These are phyloP conservation scores for Skeletonema costatum DNA, from an alignment of 108 stramenopile genomes.

Conservation along the genomic window DNA sequence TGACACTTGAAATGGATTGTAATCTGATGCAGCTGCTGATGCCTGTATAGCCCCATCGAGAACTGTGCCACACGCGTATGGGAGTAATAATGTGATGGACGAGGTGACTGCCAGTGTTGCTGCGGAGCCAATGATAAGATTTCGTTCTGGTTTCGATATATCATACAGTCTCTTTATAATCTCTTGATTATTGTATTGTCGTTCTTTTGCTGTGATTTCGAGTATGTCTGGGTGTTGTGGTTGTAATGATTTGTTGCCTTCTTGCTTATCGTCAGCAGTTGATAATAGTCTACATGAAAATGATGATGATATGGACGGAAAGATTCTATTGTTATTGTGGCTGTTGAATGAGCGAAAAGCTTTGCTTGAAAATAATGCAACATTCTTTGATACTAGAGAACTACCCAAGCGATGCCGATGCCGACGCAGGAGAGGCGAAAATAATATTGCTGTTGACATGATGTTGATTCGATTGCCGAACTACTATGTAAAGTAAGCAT, in stretches of 20 bases:
- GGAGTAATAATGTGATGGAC: slow-evolving; percentile 70
- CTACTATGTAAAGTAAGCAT: too few relatives aligned
- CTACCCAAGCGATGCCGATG: neutral
- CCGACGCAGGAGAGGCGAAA: neutral
- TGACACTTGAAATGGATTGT: slow-evolving; percentile 53
- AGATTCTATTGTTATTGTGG: neutral
- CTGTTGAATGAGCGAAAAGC: neutral
- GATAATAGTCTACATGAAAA: neutral
- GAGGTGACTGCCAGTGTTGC: slow-evolving; percentile 60
- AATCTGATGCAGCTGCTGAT: neutral
- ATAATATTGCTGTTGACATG: neutral
- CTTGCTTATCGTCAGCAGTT: neutral
- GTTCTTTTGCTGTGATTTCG: neutral
- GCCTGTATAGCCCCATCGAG: slow-evolving; percentile 64
- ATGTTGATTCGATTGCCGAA: too few relatives aligned
- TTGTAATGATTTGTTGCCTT: neutral
- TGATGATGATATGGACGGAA: neutral
- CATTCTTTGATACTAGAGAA: neutral
- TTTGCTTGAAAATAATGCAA: neutral
- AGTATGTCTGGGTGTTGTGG: neutral
- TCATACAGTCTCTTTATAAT: slow-evolving; percentile 17
- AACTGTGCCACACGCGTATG: slow-evolving; percentile 72
- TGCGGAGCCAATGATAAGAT: slow-evolving; percentile 53
- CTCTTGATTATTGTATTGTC: neutral
- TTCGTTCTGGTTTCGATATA: slow-evolving; percentile 46